Base-by-base conservation (phyloP, 805 yeast species). In the Cyberlindnera bimundalis region DNA sequence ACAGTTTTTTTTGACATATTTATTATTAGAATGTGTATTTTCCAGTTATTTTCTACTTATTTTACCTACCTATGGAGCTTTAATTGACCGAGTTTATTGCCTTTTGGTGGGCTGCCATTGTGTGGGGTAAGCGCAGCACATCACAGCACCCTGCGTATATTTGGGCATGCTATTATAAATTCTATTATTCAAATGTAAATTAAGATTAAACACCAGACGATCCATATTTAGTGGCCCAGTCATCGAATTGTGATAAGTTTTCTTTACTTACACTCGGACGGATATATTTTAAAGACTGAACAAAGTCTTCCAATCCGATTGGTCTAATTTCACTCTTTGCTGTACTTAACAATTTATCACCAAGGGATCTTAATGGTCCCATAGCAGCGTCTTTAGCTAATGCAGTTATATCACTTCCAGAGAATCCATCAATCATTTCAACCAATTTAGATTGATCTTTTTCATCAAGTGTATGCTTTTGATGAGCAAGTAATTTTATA, bases 341-440 rank as follows among this genome's bases (percentile, higher is more conserved):
- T 0, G 78, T 76, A 28, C 70, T 65, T 50, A 91, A 67, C 42
- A 93, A 69, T 39, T 83, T 79, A 42, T 91, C 98, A 5, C 98
- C 98, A 25, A 93, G 67, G 23, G 88, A 81, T 48, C 99, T 71
- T 33, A 93, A 70, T 1, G 99, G 98, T 3, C 96, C 96, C 97
- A 91, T 91, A 1, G 98, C 99, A 3, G 97, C 95, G 58, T 91
- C 99, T 62, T 93, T 93, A 2, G 98, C 96, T 47, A 91, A 66
- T 1, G 97, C 95, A 0, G 98, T 93, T 35, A 91, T 78, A 62
- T 91, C 99, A 49, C 95, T 82, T 1, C 98, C 98, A 12, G 96
- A 86, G 61, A 82, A 88, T 1, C 88, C 93, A n/a, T 81, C 79
- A 0, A 96, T 87, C 50, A 84, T 52, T 10, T 68, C 68, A 25